These are phyloP conservation scores for Candida ficus DNA, from an alignment of 805 yeast species.

Conservation along the genomic window DNA sequence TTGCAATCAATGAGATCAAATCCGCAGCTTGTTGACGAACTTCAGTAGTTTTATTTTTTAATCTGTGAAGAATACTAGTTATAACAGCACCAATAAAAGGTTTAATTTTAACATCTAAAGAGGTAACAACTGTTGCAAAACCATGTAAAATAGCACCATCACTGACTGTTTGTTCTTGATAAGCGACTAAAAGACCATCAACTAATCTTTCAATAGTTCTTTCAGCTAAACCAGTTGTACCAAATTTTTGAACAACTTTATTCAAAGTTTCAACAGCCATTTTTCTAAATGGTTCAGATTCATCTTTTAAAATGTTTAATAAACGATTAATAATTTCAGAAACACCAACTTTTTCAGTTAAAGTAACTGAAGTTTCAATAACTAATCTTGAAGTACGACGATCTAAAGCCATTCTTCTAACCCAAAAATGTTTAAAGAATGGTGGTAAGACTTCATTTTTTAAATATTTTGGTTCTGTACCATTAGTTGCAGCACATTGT, in stretches of 20 bases:
- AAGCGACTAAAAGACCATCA: slow-evolving; percentile 76
- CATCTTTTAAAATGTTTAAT: slow-evolving; percentile 64
- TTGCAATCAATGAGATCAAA: slow-evolving; percentile 59
- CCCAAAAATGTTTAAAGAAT: slow-evolving; percentile 76
- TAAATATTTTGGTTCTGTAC: slow-evolving; percentile 46
- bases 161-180: slow-evolving; percentile 69
- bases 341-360: slow-evolving; percentile 67
- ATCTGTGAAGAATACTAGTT: slow-evolving; percentile 63
- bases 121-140: slow-evolving; percentile 55
- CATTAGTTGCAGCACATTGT: slow-evolving; percentile 58
- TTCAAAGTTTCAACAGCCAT: slow-evolving; percentile 74
- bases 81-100: slow-evolving; percentile 73
- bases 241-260: slow-evolving; percentile 44
- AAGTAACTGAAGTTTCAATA: slow-evolving; percentile 61
- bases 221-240: slow-evolving; percentile 56
- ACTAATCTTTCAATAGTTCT: slow-evolving; percentile 58
- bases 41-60: slow-evolving; percentile 65
- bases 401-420: slow-evolving; percentile 72
- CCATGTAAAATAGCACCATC: slow-evolving; percentile 54
- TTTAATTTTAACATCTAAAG: slow-evolving; percentile 58
- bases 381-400: slow-evolving; percentile 52
- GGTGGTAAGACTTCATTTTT: slow-evolving; percentile 49
- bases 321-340: slow-evolving; percentile 53
- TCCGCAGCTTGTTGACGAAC: slow-evolving; percentile 85
- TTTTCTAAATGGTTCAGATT: slow-evolving; percentile 69